Conservation (phyloP, 2,329 filamentous ascomycete species). For the Aspergillus texensis region DNA sequence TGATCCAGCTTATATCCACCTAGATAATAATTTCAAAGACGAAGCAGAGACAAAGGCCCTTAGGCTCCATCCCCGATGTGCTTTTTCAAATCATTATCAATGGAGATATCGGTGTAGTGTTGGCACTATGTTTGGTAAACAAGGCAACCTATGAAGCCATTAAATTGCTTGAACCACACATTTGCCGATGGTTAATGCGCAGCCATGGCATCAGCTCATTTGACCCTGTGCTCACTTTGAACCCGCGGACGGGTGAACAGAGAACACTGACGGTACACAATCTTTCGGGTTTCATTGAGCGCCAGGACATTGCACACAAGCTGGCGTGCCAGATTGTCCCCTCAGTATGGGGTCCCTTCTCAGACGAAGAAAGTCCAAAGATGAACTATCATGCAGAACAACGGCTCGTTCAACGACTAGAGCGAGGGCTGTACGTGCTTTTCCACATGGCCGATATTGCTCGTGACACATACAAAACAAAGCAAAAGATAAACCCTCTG, state of each 20-base stretch:
- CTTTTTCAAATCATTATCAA: slow-evolving; percentile 34
- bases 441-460: slow-evolving; percentile 35
- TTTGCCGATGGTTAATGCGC: slow-evolving; percentile 32
- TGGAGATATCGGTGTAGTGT: slow-evolving; percentile 25
- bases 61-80: slow-evolving; percentile 31
- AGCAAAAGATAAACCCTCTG: slow-evolving; percentile 12
- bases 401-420: slow-evolving; percentile 26
- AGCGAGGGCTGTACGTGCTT: slow-evolving; percentile 31
- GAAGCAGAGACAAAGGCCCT: slow-evolving; percentile 17
- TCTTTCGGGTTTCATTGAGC: slow-evolving; percentile 26
- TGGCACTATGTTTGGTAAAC: slow-evolving; percentile 30
- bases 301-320: slow-evolving; percentile 23
- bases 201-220: slow-evolving; percentile 61
- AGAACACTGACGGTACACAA: slow-evolving; percentile 25
- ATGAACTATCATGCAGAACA: slow-evolving; percentile 32
- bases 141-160: slow-evolving; percentile 30
- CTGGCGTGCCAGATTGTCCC: slow-evolving; percentile 29
- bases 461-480: slow-evolving; percentile 18
- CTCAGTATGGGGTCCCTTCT: slow-evolving; percentile 32
- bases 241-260: slow-evolving; percentile 27
- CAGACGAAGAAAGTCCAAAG: slow-evolving; percentile 23
- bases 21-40: slow-evolving; percentile 14
- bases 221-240: slow-evolving; percentile 55
- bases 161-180: slow-evolving; percentile 28
- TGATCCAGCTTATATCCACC: background rate